Base-by-base conservation (phyloP, 169 alveolate species). In the Theileria annulata region DNA sequence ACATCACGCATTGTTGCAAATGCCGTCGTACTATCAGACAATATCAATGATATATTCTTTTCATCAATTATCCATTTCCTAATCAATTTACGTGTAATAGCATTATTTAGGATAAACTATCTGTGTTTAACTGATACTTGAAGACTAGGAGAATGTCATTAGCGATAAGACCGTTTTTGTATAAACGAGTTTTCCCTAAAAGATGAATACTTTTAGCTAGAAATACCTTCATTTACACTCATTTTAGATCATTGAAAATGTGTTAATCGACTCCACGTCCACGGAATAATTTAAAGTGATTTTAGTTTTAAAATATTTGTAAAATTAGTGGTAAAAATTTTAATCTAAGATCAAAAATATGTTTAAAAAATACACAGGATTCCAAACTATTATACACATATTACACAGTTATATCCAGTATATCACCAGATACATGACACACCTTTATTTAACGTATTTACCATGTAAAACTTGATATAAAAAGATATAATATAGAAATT, bases 11-110 rank as follows among this genome's bases (percentile, higher is more conserved):
- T 58, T 49, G 69, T 59, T 21, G 89, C 89, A 64, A 82, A 82
- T 19, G 31, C 80, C 25, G 89, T 82, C 30, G 89, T 60, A 17
- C 25, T 21, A 49, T 82, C 89, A 25, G 74, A 48, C 25, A 82
- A 75, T 25, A 82, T 70, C 58, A 67, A 25, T 8, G 79, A 76
- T 28, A 82, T 59, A 8, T 75, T 85, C n/a, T 74, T 42, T 27
- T 79, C 78, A 21, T 60, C 67, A 67, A 68, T 82, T 33, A 31
- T 48, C 89, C 89, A 82, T n/a, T 54, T 75, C 75, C 89, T 82
- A 48, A 15, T 58, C 13, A 70, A 15, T 27, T 17, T 30, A 58
- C 13, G 51, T 4, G 23, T 23, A 5, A 4, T 58, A 58, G 8
- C 8, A 35, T 35, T 35, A 35, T 4, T 35, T 35, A 8, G 47